Percentiles rank a stretch among this genome's conserved stretches.
phyloP scores from a whole-genome alignment of 2,329 filamentous ascomycete species.

The Neurospora sp. region DNA sequence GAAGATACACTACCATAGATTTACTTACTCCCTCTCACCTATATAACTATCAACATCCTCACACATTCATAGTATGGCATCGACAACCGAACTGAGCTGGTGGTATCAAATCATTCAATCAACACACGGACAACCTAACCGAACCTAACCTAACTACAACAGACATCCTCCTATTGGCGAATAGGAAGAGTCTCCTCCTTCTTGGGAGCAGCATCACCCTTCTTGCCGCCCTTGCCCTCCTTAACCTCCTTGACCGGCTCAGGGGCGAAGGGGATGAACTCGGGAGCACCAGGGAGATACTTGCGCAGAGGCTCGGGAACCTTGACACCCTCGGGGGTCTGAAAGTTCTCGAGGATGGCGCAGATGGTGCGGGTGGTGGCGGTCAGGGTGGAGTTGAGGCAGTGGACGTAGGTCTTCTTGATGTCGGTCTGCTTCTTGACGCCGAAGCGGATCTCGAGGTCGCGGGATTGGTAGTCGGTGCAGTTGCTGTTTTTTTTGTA shows the following conservation, averaged over 20 bases:
- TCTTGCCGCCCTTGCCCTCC: conserved; percentile 27
- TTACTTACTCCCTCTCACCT: neutral
- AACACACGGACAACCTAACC: neutral
- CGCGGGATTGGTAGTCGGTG: conserved; percentile 92
- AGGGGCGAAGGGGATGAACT: conserved; percentile 81
- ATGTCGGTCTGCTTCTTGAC: conserved; percentile 75
- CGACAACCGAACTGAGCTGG: neutral
- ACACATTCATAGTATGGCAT: neutral
- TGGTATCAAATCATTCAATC: neutral
- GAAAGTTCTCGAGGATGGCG: conserved; percentile 94
- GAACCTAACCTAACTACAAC: neutral
- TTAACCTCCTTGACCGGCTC: conserved; percentile 70
- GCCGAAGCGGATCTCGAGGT: conserved; percentile 86
- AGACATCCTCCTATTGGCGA: conserved; percentile 3
- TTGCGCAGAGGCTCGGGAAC: conserved; percentile 78
- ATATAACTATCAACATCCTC: neutral
- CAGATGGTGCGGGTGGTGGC: conserved; percentile 88
- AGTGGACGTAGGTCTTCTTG: conserved; percentile 90
- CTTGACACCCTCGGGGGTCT: conserved; percentile 63
- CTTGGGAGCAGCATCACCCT: conserved; percentile 4
- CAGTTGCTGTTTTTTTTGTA: conserved; percentile 51
- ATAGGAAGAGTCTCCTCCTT: conserved; percentile 15
- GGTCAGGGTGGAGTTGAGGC: conserved; percentile 69
- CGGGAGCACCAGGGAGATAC: conserved; percentile 57
- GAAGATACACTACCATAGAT: too few relatives aligned